These are phyloP conservation scores for Termitomyces sp. DNA, from an alignment of 768 basidiomycete species.

Conservation along the genomic window DNA sequence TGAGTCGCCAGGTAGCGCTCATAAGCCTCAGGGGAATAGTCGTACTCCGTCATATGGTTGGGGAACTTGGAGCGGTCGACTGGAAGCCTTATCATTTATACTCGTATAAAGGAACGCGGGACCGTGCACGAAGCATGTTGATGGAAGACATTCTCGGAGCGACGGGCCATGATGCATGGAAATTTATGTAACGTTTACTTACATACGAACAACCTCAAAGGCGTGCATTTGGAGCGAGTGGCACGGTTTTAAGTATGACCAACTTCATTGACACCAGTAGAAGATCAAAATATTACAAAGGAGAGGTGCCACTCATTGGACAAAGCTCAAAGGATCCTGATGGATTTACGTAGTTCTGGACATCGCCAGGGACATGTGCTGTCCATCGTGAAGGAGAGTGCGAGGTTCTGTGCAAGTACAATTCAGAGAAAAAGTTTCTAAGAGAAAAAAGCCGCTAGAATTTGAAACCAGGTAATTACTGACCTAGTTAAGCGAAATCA, in stretches of 20 bases:
- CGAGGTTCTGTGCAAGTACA: too few species aligned
- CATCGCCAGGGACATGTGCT: neutral
- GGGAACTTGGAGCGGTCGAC: neutral
- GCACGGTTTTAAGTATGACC: neutral
- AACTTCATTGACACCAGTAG: neutral
- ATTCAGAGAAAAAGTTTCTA: too few species aligned
- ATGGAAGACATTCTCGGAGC: conserved; percentile 2
- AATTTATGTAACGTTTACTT: neutral
- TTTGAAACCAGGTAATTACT: too few species aligned
- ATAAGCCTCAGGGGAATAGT: conserved; percentile 43
- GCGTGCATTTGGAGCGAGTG: neutral
- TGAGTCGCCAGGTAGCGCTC: conserved; percentile 36
- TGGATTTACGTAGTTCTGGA: neutral
- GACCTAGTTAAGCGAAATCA: too few species aligned
- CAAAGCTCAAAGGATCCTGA: neutral
- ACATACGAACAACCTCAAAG: too few species aligned
- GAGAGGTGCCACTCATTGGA: neutral
- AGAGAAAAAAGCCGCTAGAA: too few species aligned
- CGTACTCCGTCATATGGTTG: conserved; percentile 42
- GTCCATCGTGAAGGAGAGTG: neutral
- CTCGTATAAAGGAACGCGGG: neutral
- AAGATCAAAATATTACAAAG: neutral
- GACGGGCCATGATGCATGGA: neutral
- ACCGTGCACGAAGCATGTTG: conserved; percentile 7
- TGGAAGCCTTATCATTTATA: conserved; percentile 3